phyloP scores from a whole-genome alignment of 2,329 filamentous ascomycete genomes.

The Diaporthe amygdali region DNA sequence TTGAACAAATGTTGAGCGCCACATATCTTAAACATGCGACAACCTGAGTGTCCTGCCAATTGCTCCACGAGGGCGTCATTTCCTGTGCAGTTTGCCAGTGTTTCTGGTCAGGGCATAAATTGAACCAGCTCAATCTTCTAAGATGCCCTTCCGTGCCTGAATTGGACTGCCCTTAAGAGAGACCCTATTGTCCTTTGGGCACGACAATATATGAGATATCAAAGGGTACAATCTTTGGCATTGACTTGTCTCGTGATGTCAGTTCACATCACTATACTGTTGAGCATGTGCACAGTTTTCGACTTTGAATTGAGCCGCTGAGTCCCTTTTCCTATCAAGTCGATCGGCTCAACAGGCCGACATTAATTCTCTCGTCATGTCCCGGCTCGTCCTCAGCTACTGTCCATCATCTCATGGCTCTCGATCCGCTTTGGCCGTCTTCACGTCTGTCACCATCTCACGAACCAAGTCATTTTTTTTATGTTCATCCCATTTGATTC shows the following conservation, averaged over 20 bases:
- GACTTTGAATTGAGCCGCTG: too few species aligned
- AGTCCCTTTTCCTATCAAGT: not conserved
- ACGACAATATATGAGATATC: too few species aligned
- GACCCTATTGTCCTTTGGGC: too few species aligned
- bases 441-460: not conserved
- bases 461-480: not conserved
- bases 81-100: not conserved
- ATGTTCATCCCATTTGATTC: conserved; percentile 21
- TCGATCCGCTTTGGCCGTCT: not conserved
- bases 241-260: not conserved
- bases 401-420: too few species aligned
- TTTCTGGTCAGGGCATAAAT: not conserved
- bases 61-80: too few species aligned
- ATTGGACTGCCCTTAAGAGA: too few species aligned
- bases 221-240: not conserved
- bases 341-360: too few species aligned
- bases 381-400: not conserved
- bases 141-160: too few species aligned
- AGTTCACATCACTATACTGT: too few species aligned
- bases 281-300: not conserved
- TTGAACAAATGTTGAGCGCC: not conserved
- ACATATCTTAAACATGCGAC: not conserved
- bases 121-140: not conserved
- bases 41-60: not conserved
- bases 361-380: not conserved